Evolutionary conservation across 176 grass and related monocot genomes (phyloP).

Genomic region (Eremochloa ophiuroides): DNA sequence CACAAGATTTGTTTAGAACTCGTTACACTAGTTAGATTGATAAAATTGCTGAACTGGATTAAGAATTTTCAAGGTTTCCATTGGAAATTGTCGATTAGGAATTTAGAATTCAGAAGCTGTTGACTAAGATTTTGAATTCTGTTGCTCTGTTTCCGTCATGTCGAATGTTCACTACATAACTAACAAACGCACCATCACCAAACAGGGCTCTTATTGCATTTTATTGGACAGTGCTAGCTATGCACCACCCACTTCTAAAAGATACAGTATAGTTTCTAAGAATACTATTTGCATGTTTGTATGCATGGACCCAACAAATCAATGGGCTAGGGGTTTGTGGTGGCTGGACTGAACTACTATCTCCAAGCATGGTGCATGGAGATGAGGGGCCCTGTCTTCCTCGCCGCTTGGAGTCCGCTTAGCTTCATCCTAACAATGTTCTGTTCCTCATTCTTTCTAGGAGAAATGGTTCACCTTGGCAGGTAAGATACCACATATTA

Average conservation of each 20-base stretch:
- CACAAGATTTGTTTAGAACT: neutral
- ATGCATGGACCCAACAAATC: neutral
- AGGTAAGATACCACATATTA: neutral
- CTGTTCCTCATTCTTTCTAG: neutral
- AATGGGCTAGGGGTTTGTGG: neutral
- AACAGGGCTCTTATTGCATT: no score
- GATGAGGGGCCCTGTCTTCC: neutral
- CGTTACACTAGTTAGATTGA: neutral
- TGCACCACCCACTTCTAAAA: neutral
- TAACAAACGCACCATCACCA: neutral
- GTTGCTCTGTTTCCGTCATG: neutral
- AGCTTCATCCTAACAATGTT: neutral
- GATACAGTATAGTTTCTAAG: neutral
- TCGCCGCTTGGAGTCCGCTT: neutral
- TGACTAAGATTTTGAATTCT: neutral
- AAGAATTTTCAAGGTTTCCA: neutral
- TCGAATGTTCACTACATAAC: neutral
- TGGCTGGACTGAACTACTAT: neutral
- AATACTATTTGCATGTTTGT: neutral
- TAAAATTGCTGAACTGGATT: neutral
- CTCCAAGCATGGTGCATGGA: neutral
- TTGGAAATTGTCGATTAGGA: neutral
- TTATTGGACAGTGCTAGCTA: neutral
- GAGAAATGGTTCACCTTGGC: neutral
- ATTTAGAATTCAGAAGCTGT: neutral